Evolutionary conservation across 2,329 filamentous ascomycete genomes (phyloP).

Genomic region (Colletotrichum falcatum): DNA sequence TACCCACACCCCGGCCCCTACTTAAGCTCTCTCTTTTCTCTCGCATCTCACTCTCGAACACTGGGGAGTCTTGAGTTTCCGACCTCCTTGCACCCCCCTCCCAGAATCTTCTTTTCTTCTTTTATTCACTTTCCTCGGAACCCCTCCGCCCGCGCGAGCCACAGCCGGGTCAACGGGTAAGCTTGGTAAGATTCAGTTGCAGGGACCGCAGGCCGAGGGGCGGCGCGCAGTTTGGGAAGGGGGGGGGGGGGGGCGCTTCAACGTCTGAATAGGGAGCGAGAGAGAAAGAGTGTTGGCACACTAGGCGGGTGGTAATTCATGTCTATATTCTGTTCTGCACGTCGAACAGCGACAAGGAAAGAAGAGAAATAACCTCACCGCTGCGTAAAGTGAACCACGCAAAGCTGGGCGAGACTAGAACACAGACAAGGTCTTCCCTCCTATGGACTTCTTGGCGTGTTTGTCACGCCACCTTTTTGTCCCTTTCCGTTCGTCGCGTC

Average conservation of each 20-base stretch:
- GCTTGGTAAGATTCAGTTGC: neutral
- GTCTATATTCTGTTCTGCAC: neutral
- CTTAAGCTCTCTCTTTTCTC: neutral
- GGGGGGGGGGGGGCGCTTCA: neutral
- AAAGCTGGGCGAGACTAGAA: neutral
- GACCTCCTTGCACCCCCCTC: neutral
- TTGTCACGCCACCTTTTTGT: neutral
- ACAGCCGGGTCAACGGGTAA: too few relatives aligned
- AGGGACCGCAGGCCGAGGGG: neutral
- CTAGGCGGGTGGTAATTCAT: neutral
- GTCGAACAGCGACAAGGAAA: neutral
- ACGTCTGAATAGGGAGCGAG: neutral
- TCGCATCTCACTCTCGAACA: neutral
- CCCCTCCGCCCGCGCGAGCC: too few relatives aligned
- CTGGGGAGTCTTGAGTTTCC: neutral
- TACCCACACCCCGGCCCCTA: too few relatives aligned
- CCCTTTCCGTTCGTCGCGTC: neutral
- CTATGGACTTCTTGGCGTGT: neutral
- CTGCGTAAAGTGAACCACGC: neutral
- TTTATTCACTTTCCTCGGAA: too few relatives aligned
- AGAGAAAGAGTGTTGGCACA: neutral
- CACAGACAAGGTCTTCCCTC: neutral
- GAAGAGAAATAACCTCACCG: neutral
- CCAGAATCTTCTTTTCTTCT: too few relatives aligned
- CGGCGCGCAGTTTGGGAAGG: neutral